Evolutionary conservation across 177 flowering plant genomes (phyloP).

Genomic region (Telopea speciosissima): DNA sequence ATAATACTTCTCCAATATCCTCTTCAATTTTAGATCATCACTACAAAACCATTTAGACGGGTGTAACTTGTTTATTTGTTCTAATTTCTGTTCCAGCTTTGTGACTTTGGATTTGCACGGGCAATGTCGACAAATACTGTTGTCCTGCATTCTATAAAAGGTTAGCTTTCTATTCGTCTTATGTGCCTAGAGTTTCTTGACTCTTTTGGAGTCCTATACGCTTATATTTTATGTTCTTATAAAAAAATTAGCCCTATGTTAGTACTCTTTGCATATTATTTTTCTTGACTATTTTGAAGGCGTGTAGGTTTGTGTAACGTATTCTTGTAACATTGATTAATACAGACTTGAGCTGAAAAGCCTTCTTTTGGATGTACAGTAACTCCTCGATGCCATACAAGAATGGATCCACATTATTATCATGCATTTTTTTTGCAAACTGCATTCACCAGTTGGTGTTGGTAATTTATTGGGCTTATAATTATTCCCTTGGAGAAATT

Average conservation of each 20-base stretch:
- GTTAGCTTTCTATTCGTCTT: slow-evolving; percentile 20
- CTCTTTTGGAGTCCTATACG: no score
- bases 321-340: not conserved
- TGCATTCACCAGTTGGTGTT: no score
- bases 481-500: not conserved
- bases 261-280: not conserved
- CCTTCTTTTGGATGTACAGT: not conserved
- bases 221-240: slow-evolving; percentile 28
- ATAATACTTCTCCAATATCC: no score
- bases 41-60: not conserved
- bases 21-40: not conserved
- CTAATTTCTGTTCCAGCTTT: slow-evolving; percentile 56
- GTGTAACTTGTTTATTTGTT: slow-evolving; percentile 3
- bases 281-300: slow-evolving; percentile 1
- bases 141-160: slow-evolving; percentile 95
- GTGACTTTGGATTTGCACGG: slow-evolving; percentile 99
- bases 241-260: slow-evolving; percentile 55
- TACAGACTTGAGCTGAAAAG: not conserved
- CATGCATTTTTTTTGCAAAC: no score
- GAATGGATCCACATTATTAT: no score
- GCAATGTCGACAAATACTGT: slow-evolving; percentile 98
- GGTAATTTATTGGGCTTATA: no score
- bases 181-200: no score
- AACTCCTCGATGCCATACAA: not conserved
- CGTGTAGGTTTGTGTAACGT: not conserved